A percentile compares a stretch with the other conserved stretches of the same genome.
Evolutionary conservation across 164 flowering plant genomes (phyloP).

Genomic region (Brasenia schreberi): DNA sequence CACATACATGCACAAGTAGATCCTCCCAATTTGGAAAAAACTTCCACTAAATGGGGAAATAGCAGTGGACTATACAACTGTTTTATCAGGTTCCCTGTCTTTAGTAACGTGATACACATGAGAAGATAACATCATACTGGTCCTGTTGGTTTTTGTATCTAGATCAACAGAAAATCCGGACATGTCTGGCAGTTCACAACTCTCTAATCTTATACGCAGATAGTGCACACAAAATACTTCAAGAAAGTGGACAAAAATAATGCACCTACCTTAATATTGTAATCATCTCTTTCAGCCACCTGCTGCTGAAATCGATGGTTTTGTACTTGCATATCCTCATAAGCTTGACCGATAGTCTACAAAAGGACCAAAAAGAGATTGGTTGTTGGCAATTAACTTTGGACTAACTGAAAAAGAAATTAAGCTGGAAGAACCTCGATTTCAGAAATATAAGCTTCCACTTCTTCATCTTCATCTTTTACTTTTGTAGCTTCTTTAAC

Average conservation of each 20-base stretch:
- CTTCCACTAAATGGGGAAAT: too few species aligned
- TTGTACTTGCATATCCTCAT: constrained; percentile 90
- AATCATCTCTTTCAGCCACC: constrained; percentile 72
- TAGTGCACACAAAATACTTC: too few species aligned
- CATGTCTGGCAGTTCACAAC: too few species aligned
- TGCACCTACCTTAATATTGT: constrained; percentile 62
- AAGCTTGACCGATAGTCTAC: constrained; percentile 88
- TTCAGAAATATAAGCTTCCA: constrained; percentile 82
- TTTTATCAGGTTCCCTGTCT: too few species aligned
- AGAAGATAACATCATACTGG: too few species aligned
- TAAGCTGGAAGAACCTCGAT: constrained; percentile 45
- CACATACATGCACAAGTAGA: too few species aligned
- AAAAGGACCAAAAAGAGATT: constrained; percentile 2
- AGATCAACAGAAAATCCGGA: too few species aligned
- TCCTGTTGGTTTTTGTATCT: too few species aligned
- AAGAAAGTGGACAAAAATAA: not conserved
- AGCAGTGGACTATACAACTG: too few species aligned
- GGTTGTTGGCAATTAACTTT: not conserved
- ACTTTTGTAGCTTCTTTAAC: constrained; percentile 71
- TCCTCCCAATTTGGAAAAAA: too few species aligned
- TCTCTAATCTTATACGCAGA: too few species aligned
- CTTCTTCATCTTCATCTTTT: constrained; percentile 67
- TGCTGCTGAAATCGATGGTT: constrained; percentile 65
- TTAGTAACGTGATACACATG: too few species aligned
- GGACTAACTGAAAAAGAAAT: not conserved